These are phyloP conservation scores for Anastatica hierochuntica DNA, from an alignment of 345 rosid species.

Conservation along the genomic window DNA sequence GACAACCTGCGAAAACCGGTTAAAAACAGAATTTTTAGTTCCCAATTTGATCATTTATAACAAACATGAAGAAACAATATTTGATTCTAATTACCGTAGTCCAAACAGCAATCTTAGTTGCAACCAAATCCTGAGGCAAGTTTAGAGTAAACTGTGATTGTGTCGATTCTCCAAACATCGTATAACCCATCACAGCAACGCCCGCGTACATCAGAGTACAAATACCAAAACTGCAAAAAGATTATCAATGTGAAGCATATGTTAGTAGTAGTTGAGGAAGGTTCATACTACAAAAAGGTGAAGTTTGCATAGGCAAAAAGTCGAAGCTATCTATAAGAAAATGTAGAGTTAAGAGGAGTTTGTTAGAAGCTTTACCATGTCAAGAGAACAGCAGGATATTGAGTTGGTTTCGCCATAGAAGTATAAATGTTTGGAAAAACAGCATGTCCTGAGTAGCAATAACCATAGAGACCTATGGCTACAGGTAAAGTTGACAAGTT, in stretches of 20 bases:
- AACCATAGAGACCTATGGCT: conserved; percentile 94
- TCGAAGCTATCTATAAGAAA: not conserved
- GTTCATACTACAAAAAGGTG: not conserved
- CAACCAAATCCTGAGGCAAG: conserved; percentile 74
- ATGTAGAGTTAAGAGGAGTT: not conserved
- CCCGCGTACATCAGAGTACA: conserved; percentile 76
- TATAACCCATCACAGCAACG: conserved; percentile 80
- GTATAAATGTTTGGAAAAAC: conserved; percentile 92
- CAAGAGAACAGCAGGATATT: conserved; percentile 61
- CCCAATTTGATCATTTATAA: not conserved
- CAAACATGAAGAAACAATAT: not conserved
- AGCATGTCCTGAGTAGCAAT: conserved; percentile 95
- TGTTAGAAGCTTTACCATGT: conserved; percentile 40
- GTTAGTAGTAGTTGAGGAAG: not conserved
- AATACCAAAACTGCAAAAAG: conserved; percentile 44
- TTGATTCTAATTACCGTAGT: conserved; percentile 52
- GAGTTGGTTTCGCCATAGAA: conserved; percentile 75
- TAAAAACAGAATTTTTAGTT: not conserved
- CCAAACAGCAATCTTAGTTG: conserved; percentile 96
- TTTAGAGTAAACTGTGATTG: conserved; percentile 83
- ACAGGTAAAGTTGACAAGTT: conserved; percentile 74
- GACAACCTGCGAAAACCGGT: conserved; percentile 58
- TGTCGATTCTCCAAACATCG: conserved; percentile 78
- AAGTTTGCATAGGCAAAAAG: not conserved
- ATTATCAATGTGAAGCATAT: not conserved